Evolutionary conservation across 192 early-diverging fungal species (phyloP), one percentile per base, ranked within the genome.

Genomic region (Podila minutissima): DNA sequence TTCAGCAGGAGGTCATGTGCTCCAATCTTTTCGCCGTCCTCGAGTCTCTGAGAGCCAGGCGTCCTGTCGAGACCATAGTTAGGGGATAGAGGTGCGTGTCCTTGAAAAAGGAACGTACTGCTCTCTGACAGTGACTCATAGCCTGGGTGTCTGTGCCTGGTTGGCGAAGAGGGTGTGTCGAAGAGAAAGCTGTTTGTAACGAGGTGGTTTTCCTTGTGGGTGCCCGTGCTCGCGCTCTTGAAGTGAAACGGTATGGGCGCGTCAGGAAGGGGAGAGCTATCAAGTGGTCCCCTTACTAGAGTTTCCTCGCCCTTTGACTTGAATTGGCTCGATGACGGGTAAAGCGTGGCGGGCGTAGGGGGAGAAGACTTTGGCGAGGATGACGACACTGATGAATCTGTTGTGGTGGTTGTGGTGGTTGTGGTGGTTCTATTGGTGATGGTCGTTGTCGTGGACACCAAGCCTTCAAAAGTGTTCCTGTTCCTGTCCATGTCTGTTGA

Each of bases 161-260:
- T 55, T 55, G 53, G 53, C 22, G 24, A 55, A 10, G 53, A 24
- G n/a, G 24, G 24, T 12, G 53, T n/a, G 53, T 24, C 22, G 19
- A 55, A 26, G 24, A n/a, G 53, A 55, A n/a, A 26, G 8, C 53
- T 26, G 11, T 55, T 26, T 55, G n/a, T 12, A 6, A 10, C 24
- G 8, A 55, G 24, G 11, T n/a, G 20, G 53, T 55, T 55, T 12
- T 55, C 53, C 53, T 12, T 55, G 53, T 55, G 53, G 20, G 53
- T 55, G 53, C 53, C 53, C n/a, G 53, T 55, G 53, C 53, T 26
- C 53, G 69, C 66, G 69, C 75, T 72, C 60, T 78, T 78, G 65
- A 65, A 72, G 63, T 78, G 69, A 22, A 72, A 22, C 11, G 35
- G 64, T 9, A 19, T 24, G 13, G 73, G 20, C 35, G 59, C 67